Base-by-base conservation (phyloP, 257 asterid species). In the Solanum appendiculatum region DNA sequence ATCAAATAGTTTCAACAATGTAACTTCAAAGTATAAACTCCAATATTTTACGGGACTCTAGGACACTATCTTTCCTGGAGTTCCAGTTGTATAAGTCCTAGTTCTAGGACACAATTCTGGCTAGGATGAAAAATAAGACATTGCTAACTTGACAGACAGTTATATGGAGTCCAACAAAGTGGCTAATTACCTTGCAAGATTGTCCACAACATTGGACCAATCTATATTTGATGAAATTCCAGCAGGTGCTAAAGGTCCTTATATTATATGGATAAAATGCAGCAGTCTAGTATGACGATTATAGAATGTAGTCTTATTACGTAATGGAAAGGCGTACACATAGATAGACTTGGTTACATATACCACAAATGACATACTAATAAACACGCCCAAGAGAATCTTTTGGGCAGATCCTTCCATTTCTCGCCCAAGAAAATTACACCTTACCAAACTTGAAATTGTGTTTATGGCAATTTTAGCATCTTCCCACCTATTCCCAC, bases 391-490 rank as follows among this genome's bases (percentile, higher is more conserved):
- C 58, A 48, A 48, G 69, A 87, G 86, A 83, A 77, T 63, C 25
- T 44, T 46, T 83, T 87, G 86, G 37, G 86, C 73, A 40, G 88
- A 64, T 18, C 9, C 81, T 34, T 89, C 90, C 40, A 83, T 88
- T 80, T 91, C 91, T 89, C 88, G 91, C 77, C 96, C 96, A 10
- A 93, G 84, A 90, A 94, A 69, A 58, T 89, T 89, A 82, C 95
- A 93, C 91, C 98, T 91, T 58, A 95, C 89, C 86, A 94, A 91
- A 91, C 95, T 95, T 74, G 93, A 96, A 75, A 95, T 86, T 36
- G 97, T 92, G 82, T 91, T 89, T 88, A 91, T 68, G 60, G 82
- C 92, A 96, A 95, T 91, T 88, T 90, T 94, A 86, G 75, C 88
- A 87, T 95, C 97, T 88, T 90, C 90, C 92, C 72, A 91, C 70